A percentile compares a stretch with the other conserved stretches of the same genome.
Evolutionary conservation across 805 yeast genomes (phyloP).

Genomic region (Pichia exigua): DNA sequence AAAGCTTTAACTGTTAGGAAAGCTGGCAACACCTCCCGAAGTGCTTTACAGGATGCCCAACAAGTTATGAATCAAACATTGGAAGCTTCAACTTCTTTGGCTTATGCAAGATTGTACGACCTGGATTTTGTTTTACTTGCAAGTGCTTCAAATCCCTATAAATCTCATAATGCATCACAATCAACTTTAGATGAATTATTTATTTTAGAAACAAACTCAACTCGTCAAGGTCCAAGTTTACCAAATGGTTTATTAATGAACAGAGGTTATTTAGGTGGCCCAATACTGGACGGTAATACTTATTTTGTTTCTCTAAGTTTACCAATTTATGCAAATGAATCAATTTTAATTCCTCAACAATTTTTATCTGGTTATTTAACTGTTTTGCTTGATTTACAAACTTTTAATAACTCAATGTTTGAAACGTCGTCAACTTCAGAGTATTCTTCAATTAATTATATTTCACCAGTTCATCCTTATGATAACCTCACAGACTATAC

Average conservation of each 20-base stretch:
- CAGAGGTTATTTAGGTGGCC: constrained; percentile 58
- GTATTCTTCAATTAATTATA: constrained; percentile 22
- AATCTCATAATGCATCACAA: constrained; percentile 26
- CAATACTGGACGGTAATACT: constrained; percentile 39
- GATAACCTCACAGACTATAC: constrained; percentile 20
- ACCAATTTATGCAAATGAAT: constrained; percentile 67
- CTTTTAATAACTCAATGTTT: constrained; percentile 29
- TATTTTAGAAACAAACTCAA: constrained; percentile 15
- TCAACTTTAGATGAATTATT: constrained; percentile 37
- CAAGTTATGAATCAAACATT: constrained; percentile 53
- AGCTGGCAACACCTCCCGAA: constrained; percentile 61
- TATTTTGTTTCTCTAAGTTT: constrained; percentile 68
- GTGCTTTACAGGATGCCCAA: constrained; percentile 39
- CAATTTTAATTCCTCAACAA: constrained; percentile 53
- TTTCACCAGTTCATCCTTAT: constrained; percentile 18
- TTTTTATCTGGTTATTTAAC: constrained; percentile 66
- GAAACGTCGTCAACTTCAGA: constrained; percentile 30
- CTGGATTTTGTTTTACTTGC: constrained; percentile 42
- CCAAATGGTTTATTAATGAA: constrained; percentile 36
- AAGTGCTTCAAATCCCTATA: constrained; percentile 30
- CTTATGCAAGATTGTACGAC: constrained; percentile 63
- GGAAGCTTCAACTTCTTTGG: constrained; percentile 53
- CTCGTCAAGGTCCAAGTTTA: constrained; percentile 18
- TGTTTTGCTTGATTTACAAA: constrained; percentile 41
- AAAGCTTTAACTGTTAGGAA: constrained; percentile 51